These are phyloP conservation scores for Nothophaeocryptopus gaeumannii DNA, from an alignment of 2,329 filamentous ascomycete species.

Conservation along the genomic window DNA sequence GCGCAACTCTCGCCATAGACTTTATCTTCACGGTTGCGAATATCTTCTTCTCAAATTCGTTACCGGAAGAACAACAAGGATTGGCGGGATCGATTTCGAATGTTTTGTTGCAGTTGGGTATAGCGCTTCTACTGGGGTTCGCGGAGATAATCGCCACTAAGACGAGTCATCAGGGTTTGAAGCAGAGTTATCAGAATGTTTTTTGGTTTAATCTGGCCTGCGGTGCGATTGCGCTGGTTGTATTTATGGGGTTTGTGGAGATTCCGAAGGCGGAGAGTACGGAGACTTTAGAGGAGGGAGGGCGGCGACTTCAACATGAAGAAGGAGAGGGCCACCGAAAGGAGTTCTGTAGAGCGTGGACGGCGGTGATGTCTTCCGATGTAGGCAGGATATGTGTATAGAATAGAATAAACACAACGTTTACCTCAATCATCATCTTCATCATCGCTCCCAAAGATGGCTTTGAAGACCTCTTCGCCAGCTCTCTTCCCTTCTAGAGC, in stretches of 20 bases:
- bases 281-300: no score
- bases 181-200: constrained; percentile 59
- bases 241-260: constrained; percentile 55
- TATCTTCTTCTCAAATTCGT: constrained; percentile 68
- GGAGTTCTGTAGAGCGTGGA: no score
- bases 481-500: constrained; percentile 71
- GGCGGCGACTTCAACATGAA: no score
- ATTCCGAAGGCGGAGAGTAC: constrained; percentile 44
- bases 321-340: no score
- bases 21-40: constrained; percentile 73
- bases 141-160: constrained; percentile 60
- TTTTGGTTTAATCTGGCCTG: constrained; percentile 65
- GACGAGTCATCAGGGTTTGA: constrained; percentile 43
- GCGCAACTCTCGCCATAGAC: constrained; percentile 70
- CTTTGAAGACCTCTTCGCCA: constrained; percentile 77
- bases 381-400: no score
- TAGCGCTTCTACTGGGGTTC: constrained; percentile 69
- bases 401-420: not conserved
- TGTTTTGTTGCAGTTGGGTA: constrained; percentile 67
- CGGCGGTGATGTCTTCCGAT: no score
- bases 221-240: constrained; percentile 50
- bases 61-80: constrained; percentile 66
- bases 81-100: constrained; percentile 71
- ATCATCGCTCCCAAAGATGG: constrained; percentile 84
- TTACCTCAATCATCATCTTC: constrained; percentile 25